Percentiles rank a stretch among this genome's conserved stretches.
These are phyloP conservation scores for Puccinia novopanici DNA, from an alignment of 1,284 basidiomycete genomes.

Conservation along the genomic window DNA sequence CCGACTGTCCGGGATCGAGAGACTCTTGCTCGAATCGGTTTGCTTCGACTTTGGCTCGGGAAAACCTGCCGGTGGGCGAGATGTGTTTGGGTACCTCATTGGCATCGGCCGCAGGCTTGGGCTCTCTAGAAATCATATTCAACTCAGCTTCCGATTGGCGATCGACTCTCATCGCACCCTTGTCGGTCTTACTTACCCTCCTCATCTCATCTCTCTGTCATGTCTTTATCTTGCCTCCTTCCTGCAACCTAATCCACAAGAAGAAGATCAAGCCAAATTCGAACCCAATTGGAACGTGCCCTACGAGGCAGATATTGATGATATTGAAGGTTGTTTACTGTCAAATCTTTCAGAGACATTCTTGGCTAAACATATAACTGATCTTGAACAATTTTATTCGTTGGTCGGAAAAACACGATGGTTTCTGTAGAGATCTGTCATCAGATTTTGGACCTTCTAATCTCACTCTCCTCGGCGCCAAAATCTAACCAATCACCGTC, in stretches of 20 bases:
- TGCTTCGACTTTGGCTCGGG: slow-evolving; percentile 80
- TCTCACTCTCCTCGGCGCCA: slow-evolving; percentile 68
- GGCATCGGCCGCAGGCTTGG: slow-evolving; percentile 44
- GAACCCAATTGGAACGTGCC: slow-evolving; percentile 69
- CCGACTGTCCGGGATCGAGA: slow-evolving; percentile 79
- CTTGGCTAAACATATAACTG: slow-evolving; percentile 14
- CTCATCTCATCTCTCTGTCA: slow-evolving; percentile 81
- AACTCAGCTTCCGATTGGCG: slow-evolving; percentile 79
- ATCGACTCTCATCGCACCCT: slow-evolving; percentile 80
- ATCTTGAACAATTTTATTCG: slow-evolving; percentile 1
- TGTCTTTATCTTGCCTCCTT: slow-evolving; percentile 78
- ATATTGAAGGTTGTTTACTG: slow-evolving; percentile 68
- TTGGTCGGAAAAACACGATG: slow-evolving; percentile 10
- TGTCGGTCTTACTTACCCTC: slow-evolving; percentile 79
- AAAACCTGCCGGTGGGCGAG: slow-evolving; percentile 48
- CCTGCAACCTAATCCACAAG: slow-evolving; percentile 63
- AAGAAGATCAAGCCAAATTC: slow-evolving; percentile 61
- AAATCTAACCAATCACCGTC: slow-evolving; percentile 67
- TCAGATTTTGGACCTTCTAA: slow-evolving; percentile 73
- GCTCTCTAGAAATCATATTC: slow-evolving; percentile 74
- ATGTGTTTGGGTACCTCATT: slow-evolving; percentile 76
- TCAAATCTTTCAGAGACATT: slow-evolving; percentile 9
- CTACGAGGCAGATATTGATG: slow-evolving; percentile 69
- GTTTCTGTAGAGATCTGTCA: slow-evolving; percentile 73
- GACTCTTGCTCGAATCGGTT: slow-evolving; percentile 86